Base-by-base conservation (phyloP, 1,284 basidiomycete genomes). In the Takashimella koratensis region DNA sequence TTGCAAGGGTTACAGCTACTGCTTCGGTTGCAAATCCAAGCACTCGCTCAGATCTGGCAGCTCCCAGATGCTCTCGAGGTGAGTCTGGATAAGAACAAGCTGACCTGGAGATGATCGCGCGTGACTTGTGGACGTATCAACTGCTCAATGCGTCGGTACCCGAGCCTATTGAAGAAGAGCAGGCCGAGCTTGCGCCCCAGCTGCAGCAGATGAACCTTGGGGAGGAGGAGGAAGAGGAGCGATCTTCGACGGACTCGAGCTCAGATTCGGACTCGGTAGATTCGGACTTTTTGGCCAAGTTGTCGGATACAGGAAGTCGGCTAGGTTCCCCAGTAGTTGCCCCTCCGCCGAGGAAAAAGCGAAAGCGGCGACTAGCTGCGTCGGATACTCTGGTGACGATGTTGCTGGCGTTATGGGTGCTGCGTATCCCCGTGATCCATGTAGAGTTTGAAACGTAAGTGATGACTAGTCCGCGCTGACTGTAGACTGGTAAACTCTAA, bases 41-140 rank as follows among this genome's bases (percentile, higher is more conserved):
- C 82, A n/a, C 71, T 94, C 44, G 79, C 68, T 4, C 66, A 73
- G 21, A 62, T 85, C 3, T 94, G 90, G 90, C 68, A 78, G 12
- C 76, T 94, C 5, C 89, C 90, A 5, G 72, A 81, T 0, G 86
- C 87, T 56, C 87, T 88, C 58, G 90, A 93, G 82, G 90, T 89
- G 50, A 47, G 79, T 68, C 22, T 19, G 21, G 51, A 6, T 56
- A 42, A 26, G 58, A 43, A n/a, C 25, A 22, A 19, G 24, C 21
- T 47, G 16, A 48, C 27, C 23, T 27, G 5, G 53, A 92, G 90
- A 76, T 81, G 26, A 77, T 90, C 43, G 90, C 88, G 62, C 81
- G 85, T 58, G 90, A 94, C 64, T 63, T 90, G 23, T 93, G 91
- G 90, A 79, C 84, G 1, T 78, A 91, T 20, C 82, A 91, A 71